Base-by-base conservation (phyloP, 768 basidiomycete species). In the Gymnopilus junonius region DNA sequence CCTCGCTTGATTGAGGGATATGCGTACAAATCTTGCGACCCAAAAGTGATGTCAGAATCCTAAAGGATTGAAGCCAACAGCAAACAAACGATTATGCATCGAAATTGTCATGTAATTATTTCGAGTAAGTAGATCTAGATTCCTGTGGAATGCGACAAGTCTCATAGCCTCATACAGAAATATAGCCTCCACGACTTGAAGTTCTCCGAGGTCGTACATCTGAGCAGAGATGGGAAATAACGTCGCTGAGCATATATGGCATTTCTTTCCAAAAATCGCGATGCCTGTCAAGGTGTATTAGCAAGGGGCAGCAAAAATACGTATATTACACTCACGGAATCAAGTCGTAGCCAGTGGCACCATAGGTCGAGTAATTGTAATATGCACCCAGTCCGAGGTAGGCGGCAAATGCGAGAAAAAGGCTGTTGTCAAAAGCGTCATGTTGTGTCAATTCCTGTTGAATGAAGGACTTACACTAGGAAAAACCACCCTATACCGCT, bases 211-310 rank as follows among this genome's bases (percentile, higher is more conserved):
- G 87, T 54, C 89, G 87, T 40, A 91, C 84, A 45, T 83, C 83
- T 15, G 90, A 87, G 74, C 91, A 93, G 39, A 94, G 75, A 75
- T 94, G 92, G 21, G 88, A 85, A 55, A 90, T 72, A 23, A 95
- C 89, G 68, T 94, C 93, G 43, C 83, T 82, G 46, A 93, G 73
- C 87, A 95, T 91, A 67, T 92, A 93, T 4, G 93, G 93, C 2
- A 94, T 91, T 75, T 95, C 93, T 73, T 87, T 80, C 93, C 93
- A 94, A 75, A 95, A 95, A 71, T 94, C 92, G 53, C 93, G 91
- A 75, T 95, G 93, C 62, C 92, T 94, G 65, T 14, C 29, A 64
- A 51, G 42, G 43, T 42, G 57, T 58, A 62, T 67, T 53, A 68
- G 58, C 12, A 43, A 58, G 57, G n/a, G 55, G 43, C 14, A 20